Conservation (phyloP, 2,329 filamentous ascomycete species). For the Gyromitra esculenta region DNA sequence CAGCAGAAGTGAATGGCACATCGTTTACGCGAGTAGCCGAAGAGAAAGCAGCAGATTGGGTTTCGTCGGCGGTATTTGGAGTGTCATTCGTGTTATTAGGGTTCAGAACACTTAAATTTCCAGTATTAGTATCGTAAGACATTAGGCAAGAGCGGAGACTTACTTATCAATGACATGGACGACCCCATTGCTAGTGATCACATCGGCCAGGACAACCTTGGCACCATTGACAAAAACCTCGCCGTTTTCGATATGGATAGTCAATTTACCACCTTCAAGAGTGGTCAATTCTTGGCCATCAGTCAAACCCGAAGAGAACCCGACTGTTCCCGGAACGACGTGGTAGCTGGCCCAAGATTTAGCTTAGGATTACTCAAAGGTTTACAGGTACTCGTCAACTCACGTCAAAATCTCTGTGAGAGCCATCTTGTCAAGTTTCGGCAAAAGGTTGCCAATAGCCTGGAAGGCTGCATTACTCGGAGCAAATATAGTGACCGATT, state of each 20-base stretch:
- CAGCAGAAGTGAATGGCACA: conserved; percentile 66
- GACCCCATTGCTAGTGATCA: conserved; percentile 68
- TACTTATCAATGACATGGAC: conserved; percentile 69
- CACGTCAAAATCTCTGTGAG: conserved; percentile 66
- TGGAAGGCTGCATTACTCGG: conserved; percentile 71
- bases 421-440: conserved; percentile 63
- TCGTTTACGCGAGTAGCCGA: conserved; percentile 65
- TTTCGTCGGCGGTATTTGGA: conserved; percentile 62
- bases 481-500: conserved; percentile 72
- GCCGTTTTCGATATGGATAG: conserved; percentile 62
- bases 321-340: conserved; percentile 67
- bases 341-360: conserved; percentile 65
- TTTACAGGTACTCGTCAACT: neutral
- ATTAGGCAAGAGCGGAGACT: conserved; percentile 54
- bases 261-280: conserved; percentile 65
- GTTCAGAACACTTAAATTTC: conserved; percentile 66
- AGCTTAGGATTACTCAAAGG: neutral
- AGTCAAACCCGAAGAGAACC: conserved; percentile 65
- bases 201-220: conserved; percentile 64
- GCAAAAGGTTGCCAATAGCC: conserved; percentile 66
- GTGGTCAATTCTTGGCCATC: conserved; percentile 61
- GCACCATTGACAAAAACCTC: conserved; percentile 66
- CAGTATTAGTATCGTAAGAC: neutral
- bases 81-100: conserved; percentile 64
- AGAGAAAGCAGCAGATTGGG: conserved; percentile 67